Base-by-base conservation (phyloP, 2,329 filamentous ascomycete genomes). In the Fusarium illudens region DNA sequence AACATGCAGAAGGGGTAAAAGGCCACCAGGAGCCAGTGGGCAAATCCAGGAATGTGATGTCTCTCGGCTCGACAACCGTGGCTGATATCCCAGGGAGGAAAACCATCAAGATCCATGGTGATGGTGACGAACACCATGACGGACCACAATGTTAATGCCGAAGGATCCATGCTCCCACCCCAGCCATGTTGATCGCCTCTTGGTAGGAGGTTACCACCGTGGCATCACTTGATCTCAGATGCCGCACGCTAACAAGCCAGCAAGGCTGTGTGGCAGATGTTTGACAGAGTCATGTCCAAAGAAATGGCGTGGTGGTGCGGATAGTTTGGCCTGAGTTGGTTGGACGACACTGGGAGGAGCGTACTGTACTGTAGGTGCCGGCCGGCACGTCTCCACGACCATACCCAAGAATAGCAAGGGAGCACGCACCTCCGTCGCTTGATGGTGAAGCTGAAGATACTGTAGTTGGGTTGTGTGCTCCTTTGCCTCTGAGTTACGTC, bases 171-270 rank as follows among this genome's bases (percentile, higher is more conserved):
- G 58, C 56, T 58, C 46, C 52, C 36, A 20, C n/a, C 39, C 33
- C 19, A 49, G 50, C 36, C 29, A 53, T 54, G 63, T 49, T 71
- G 68, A 71, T 73, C 70, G 39, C 37, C 36, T 60, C 48, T 55
- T 61, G 32, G 29, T 30, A 52, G 55, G 50, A 53, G 55, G 52
- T 65, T 59, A 62, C 56, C 59, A 58, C 39, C 55, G 42, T 57
- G 44, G 52, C 60, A 62, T 73, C 71, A 73, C 62, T 73, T 73
- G 71, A 73, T 72, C 64, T 68, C 27, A 64, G 60, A 58, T 57
- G 46, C 49, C 61, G 49, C 58, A 54, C 71, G 67, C 71, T 70
- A 73, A 58, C 15, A 32, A 29, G 19, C 17, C 17, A 42, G 30
- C 48, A 42, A 65, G 63, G 29, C 54, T 39, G 55, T 57, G 60